These are phyloP conservation scores for Nowakowskiella sp. DNA, from an alignment of 192 early-diverging fungal species.

Conservation along the genomic window DNA sequence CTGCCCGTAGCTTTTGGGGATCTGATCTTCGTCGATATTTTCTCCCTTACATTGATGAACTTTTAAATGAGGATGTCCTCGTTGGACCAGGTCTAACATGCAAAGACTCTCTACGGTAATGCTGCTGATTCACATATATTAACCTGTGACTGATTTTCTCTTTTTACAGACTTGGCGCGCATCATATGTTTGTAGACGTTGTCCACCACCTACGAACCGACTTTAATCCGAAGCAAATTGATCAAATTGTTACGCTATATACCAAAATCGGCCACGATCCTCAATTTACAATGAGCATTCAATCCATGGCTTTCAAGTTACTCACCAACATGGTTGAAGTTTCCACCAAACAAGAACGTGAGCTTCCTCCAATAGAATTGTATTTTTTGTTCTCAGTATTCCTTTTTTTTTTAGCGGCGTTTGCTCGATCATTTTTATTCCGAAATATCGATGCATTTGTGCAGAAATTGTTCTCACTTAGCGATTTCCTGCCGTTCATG, in stretches of 20 bases:
- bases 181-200: constrained; percentile 91
- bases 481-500: constrained; percentile 51
- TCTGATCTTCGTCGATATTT: constrained; percentile 87
- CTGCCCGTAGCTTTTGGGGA: constrained; percentile 87
- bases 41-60: constrained; percentile 82
- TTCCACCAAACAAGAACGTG: constrained; percentile 49
- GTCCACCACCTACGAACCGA: constrained; percentile 90
- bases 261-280: constrained; percentile 88
- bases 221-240: constrained; percentile 70
- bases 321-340: constrained; percentile 86
- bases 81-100: constrained; percentile 89
- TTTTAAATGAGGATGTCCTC: constrained; percentile 90
- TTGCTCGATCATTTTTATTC: constrained; percentile 64
- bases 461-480: constrained; percentile 63
- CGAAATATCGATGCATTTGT: constrained; percentile 82
- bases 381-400: constrained; percentile 15
- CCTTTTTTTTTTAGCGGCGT: constrained; percentile 33
- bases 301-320: constrained; percentile 94
- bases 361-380: background rate
- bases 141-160: background rate
- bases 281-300: constrained; percentile 81
- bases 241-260: constrained; percentile 82
- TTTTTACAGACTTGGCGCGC: constrained; percentile 68
- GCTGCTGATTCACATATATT: background rate
- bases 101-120: constrained; percentile 76